Percentiles rank a stretch among this genome's conserved stretches.
These are phyloP conservation scores for Trapa incisa DNA, from an alignment of 345 rosid species.

Conservation along the genomic window DNA sequence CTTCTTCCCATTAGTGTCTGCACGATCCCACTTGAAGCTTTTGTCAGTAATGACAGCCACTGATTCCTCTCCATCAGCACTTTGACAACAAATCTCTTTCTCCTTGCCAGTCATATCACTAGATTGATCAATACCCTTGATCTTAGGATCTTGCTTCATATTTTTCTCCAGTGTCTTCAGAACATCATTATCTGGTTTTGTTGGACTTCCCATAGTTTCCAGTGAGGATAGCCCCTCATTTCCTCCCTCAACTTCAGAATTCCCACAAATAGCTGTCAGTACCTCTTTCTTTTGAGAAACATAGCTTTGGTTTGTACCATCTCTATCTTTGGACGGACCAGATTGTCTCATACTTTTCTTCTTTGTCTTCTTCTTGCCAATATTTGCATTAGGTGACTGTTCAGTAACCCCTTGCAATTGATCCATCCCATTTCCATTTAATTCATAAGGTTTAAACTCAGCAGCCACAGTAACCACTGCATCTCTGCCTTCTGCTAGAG, in stretches of 20 bases:
- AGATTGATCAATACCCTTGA: slow-evolving; percentile 8
- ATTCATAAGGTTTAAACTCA: slow-evolving; percentile 28
- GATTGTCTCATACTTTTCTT: background rate
- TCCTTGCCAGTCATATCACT: background rate
- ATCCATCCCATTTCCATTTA: background rate
- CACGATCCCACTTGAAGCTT: too few species aligned
- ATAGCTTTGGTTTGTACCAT: slow-evolving; percentile 11
- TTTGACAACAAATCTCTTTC: background rate
- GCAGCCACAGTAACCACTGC: slow-evolving; percentile 10
- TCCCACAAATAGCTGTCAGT: slow-evolving; percentile 5
- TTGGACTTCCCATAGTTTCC: slow-evolving; percentile 16
- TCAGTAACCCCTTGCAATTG: background rate
- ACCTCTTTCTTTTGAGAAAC: slow-evolving; percentile 6
- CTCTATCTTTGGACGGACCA: background rate
- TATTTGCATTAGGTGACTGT: background rate
- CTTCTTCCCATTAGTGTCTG: slow-evolving; percentile 9
- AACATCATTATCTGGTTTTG: slow-evolving; percentile 14
- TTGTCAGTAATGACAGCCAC: background rate
- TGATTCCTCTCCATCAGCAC: background rate
- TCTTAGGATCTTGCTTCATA: slow-evolving; percentile 22
- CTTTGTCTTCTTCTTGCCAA: background rate
- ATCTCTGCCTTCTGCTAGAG: slow-evolving; percentile 6
- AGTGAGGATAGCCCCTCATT: slow-evolving; percentile 1
- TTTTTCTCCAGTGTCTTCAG: slow-evolving; percentile 31
- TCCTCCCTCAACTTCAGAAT: slow-evolving; percentile 13